Evolutionary conservation across 345 rosid species (phyloP), one percentile per base, ranked within the genome.

Genomic region (Erodium maritimum): DNA sequence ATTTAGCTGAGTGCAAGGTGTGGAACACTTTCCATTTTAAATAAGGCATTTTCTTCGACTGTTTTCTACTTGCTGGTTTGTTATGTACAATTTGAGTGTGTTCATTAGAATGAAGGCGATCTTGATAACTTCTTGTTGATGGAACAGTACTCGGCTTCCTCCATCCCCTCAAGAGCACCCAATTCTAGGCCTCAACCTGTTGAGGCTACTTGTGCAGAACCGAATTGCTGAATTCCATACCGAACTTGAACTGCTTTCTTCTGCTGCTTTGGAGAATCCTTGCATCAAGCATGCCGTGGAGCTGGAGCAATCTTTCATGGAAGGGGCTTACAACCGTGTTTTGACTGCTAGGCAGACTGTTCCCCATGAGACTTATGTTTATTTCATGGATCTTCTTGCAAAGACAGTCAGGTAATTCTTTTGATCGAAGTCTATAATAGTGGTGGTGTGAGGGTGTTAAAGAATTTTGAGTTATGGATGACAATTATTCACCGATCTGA

Each of bases 251-350:
- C 66, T 94, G 61, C 96, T 94, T 45, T 76, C 96, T 9, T 72
- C 90, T 2, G 61, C 82, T 67, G 84, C 97, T 34, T 54, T 90
- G 68, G 97, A 90, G 66, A 84, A 85, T 62, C 80, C 88, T 69
- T 87, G 95, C 77, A 85, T 94, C 79, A 80, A 82, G 71, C 96
- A 94, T 65, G 97, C 99, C 0, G 97, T 87, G 42, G 97, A 94
- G 86, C 77, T 94, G 82, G 99, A 94, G 88, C 97, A 87, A 67
- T 94, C 99, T 0, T 94, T 90, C 76, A 90, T 87, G 99, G 97
- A 94, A 71, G 95, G 97, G 68, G 99, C 99, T 37, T 90, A 89
- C 60, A 90, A 90, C 75, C 87, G 97, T 59, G 99, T 94, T 48
- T 55, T 87, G 63, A 90, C 82, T 80, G 99, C 97, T 61, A 82